Evolutionary conservation across 2,329 filamentous ascomycete species (phyloP), one percentile per base, ranked within the genome.

Genomic region (Clarireedia sp.): DNA sequence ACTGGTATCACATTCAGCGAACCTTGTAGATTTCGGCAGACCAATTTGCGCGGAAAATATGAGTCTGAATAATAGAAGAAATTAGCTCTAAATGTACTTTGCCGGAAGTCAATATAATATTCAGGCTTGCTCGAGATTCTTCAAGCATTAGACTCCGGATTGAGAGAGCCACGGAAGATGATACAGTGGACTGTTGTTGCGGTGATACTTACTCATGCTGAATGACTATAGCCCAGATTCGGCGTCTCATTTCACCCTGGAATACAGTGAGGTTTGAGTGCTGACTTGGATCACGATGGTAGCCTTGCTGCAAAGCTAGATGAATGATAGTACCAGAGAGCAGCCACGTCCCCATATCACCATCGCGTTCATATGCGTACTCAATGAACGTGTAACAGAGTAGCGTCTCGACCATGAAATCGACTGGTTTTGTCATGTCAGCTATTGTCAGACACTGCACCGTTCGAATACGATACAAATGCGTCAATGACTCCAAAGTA

Each of bases 21-120:
- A 76, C 55, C 81, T 77, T 48, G 87, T 75, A 77, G 86, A 82
- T 65, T 78, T 79, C 2, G 85, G 85, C 52, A 88, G 72, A 1
- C 84, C 84, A 58, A 86, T 75, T 64, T 87, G 83, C 63, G 85
- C 85, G 0, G 81, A 79, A 36, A 85, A 83, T 5, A 87, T 67
- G 3, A 84, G 68, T 62, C 36, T 50, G 19, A 9, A 12, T 21
- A n/a, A 21, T 9, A 19, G 10, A 14, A 12, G 10, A 8, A 10
- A 14, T 48, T 14, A 36, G 19, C 6, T 16, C 12, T 37, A 14
- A 19, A 12, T 2, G n/a, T 9, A 36, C 19, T n/a, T 19, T 19
- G 9, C 38, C n/a, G 19, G 38, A 16, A 19, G n/a, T 16, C 12
- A 14, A 21, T 17, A 14, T 8, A 4, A 21, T 8, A 41, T 29